These are phyloP conservation scores for Endocladia muricata DNA, from an alignment of 31 red algal genomes.

Conservation along the genomic window DNA sequence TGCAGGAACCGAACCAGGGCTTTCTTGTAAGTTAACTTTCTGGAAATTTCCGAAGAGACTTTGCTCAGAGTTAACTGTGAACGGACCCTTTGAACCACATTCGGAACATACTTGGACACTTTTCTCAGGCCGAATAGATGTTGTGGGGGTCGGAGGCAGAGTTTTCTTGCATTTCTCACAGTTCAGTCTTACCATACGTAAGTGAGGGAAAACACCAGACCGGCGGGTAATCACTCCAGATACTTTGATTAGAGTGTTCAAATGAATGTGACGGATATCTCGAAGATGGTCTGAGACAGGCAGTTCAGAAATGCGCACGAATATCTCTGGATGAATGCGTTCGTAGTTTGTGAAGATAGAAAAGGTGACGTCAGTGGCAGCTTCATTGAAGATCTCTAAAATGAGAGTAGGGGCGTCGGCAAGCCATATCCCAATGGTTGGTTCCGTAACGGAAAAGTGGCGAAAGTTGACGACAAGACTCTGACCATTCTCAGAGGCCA, in stretches of 20 bases:
- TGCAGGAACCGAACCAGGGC: constrained; percentile 91
- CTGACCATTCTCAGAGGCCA: constrained; percentile 87
- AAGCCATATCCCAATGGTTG: constrained; percentile 92
- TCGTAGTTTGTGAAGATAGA: constrained; percentile 80
- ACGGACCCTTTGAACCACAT: constrained; percentile 90
- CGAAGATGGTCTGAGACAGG: constrained; percentile 88
- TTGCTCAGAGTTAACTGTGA: constrained; percentile 91
- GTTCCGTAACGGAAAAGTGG: constrained; percentile 77
- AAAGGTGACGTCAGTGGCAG: constrained; percentile 81
- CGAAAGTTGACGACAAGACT: constrained; percentile 82
- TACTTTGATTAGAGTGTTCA: constrained; percentile 97
- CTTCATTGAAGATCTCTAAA: constrained; percentile 85
- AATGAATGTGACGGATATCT: constrained; percentile 97
- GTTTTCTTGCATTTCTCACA: constrained; percentile 80
- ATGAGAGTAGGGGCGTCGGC: constrained; percentile 93
- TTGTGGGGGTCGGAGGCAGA: constrained; percentile 53
- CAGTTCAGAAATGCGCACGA: constrained; percentile 94
- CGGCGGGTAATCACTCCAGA: constrained; percentile 93
- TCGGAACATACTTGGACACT: constrained; percentile 70
- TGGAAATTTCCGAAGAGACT: constrained; percentile 97
- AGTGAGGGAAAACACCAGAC: constrained; percentile 93
- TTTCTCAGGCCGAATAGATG: constrained; percentile 60
- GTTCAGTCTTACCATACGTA: constrained; percentile 81
- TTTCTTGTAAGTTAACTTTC: constrained; percentile 92
- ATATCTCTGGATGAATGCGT: constrained; percentile 89